A percentile compares a stretch with the other conserved stretches of the same genome.
These are phyloP conservation scores for Aspergillus latus DNA, from an alignment of 2,329 filamentous ascomycete genomes.

Conservation along the genomic window DNA sequence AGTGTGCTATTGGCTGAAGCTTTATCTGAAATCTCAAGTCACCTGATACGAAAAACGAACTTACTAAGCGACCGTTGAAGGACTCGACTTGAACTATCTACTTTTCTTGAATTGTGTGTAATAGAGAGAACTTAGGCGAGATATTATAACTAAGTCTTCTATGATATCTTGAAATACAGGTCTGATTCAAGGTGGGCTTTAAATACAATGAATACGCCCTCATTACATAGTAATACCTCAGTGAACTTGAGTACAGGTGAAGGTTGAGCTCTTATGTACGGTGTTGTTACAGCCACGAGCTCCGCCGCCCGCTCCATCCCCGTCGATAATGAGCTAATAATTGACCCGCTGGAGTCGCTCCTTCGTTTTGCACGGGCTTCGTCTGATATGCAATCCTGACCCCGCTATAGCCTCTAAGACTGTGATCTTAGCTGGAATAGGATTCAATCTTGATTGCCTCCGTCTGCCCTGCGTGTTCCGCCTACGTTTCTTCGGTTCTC, in stretches of 20 bases:
- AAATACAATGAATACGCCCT: not conserved
- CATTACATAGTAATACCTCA: slow-evolving; percentile 7
- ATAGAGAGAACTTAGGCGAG: not conserved
- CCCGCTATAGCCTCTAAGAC: not conserved
- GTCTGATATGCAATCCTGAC: slow-evolving; percentile 3
- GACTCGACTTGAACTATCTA: no score
- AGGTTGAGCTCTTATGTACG: slow-evolving; percentile 8
- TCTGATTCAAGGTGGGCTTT: not conserved
- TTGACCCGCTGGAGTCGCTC: slow-evolving; percentile 16
- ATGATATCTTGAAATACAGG: not conserved
- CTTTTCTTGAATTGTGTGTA: no score
- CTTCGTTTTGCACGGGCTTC: slow-evolving; percentile 13
- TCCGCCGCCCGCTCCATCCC: slow-evolving; percentile 29
- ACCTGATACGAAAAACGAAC: not conserved
- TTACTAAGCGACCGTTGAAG: not conserved
- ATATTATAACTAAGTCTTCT: not conserved
- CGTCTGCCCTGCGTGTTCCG: slow-evolving; percentile 10
- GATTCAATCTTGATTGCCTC: slow-evolving; percentile 7
- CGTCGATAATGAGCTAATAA: slow-evolving; percentile 33
- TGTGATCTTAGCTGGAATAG: slow-evolving; percentile 6
- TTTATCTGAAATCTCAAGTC: slow-evolving; percentile 6
- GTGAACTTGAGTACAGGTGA: not conserved
- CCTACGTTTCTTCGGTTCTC: slow-evolving; percentile 20
- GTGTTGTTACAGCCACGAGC: slow-evolving; percentile 15
- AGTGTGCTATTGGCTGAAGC: slow-evolving; percentile 24